These are phyloP conservation scores for Phytophthora constricta DNA, from an alignment of 352 stramenopile genomes.

Conservation along the genomic window DNA sequence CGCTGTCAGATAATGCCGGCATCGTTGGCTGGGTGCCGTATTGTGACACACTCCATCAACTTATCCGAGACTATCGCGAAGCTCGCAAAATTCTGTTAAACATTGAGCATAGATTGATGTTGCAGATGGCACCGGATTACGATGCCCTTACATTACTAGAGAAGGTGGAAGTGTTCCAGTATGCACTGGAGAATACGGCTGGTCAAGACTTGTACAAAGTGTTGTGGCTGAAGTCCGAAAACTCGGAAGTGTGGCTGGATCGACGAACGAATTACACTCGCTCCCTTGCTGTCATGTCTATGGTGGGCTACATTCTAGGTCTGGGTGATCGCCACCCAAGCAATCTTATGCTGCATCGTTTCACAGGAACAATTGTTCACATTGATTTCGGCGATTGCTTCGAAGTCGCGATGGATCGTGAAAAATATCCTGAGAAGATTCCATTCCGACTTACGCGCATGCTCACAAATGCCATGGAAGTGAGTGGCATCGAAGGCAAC, in stretches of 20 bases:
- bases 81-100: conserved; percentile 92
- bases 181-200: conserved; percentile 92
- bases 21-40: conserved; percentile 98
- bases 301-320: conserved; percentile 98
- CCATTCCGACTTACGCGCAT: conserved; percentile 99
- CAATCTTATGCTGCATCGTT: conserved; percentile 99
- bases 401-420: conserved; percentile 98
- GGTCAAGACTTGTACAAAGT: conserved; percentile 99
- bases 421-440: conserved; percentile 99
- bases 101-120: conserved; percentile 93
- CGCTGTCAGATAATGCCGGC: conserved; percentile 98
- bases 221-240: conserved; percentile 95
- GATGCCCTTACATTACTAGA: conserved; percentile 96
- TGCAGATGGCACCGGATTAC: conserved; percentile 94
- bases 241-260: conserved; percentile 99
- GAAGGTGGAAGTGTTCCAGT: conserved; percentile 98
- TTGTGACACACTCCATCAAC: conserved; percentile 98
- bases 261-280: conserved; percentile 97
- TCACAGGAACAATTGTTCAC: conserved; percentile 97
- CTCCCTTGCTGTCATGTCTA: conserved; percentile 98
- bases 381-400: conserved; percentile 98
- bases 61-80: conserved; percentile 96
- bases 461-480: conserved; percentile 99
- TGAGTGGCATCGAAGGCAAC: conserved; percentile 97
- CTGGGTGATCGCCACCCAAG: conserved; percentile 99